A percentile compares a stretch with the other conserved stretches of the same genome.
Evolutionary conservation across 2,329 filamentous ascomycete species (phyloP).

Genomic region (Aspergillus brunneoviolaceus): DNA sequence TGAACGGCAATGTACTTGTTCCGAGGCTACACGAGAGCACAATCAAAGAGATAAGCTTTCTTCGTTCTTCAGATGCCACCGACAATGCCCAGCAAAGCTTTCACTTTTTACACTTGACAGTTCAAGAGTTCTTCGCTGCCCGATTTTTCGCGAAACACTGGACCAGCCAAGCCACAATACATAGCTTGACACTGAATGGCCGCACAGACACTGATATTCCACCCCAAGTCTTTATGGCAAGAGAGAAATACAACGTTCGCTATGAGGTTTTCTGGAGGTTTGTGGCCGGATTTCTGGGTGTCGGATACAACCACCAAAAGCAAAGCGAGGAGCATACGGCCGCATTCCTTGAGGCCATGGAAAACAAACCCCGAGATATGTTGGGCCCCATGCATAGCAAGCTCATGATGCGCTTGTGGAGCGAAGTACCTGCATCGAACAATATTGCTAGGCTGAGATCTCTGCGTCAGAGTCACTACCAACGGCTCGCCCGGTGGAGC

Average conservation of each 20-base stretch:
- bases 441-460: too few species aligned
- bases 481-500: too few species aligned
- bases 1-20: too few species aligned
- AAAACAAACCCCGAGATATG: too few species aligned
- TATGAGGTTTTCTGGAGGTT: constrained; percentile 48
- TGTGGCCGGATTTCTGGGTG: constrained; percentile 38
- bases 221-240: constrained; percentile 28
- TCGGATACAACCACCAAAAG: too few species aligned
- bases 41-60: constrained; percentile 28
- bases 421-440: too few species aligned
- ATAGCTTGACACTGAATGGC: neutral
- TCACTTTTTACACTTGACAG: constrained; percentile 47
- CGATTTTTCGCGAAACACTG: constrained; percentile 40
- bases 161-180: constrained; percentile 12
- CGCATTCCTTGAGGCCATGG: too few species aligned
- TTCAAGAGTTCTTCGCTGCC: constrained; percentile 47
- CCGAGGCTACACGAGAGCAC: too few species aligned
- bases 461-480: too few species aligned
- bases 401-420: too few species aligned
- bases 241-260: constrained; percentile 41
- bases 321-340: too few species aligned
- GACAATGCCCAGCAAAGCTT: constrained; percentile 25
- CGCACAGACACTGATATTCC: neutral
- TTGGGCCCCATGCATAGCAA: too few species aligned
- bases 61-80: constrained; percentile 21